A percentile compares a stretch with the other conserved stretches of the same genome.
Conservation (phyloP, 2,329 filamentous ascomycete species). For the Colletotrichum nymphaeae region DNA sequence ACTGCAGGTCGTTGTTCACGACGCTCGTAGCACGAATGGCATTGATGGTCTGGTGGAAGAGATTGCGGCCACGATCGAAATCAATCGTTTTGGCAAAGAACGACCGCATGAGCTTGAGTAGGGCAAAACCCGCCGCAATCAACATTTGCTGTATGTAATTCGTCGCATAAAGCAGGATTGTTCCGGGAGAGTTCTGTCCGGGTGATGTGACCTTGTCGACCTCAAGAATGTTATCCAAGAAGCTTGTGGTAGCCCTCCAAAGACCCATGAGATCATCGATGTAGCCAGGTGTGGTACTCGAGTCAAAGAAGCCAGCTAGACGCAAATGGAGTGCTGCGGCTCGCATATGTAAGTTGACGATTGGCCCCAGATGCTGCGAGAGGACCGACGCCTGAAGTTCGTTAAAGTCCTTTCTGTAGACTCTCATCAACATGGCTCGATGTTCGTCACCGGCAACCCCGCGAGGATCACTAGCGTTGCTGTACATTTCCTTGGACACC, state of each 20-base stretch:
- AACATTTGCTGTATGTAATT: conserved; percentile 89
- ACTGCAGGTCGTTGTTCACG: conserved; percentile 81
- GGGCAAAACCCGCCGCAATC: conserved; percentile 80
- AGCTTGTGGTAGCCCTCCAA: conserved; percentile 77
- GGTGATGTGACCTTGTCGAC: conserved; percentile 61
- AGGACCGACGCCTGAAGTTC: conserved; percentile 72
- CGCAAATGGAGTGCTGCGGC: conserved; percentile 81
- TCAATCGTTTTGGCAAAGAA: conserved; percentile 81
- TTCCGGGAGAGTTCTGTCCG: conserved; percentile 58
- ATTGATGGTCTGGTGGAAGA: conserved; percentile 78
- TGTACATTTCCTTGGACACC: conserved; percentile 83
- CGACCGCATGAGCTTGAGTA: conserved; percentile 83
- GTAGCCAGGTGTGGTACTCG: conserved; percentile 77
- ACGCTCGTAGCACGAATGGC: conserved; percentile 80
- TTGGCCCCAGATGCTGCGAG: conserved; percentile 67
- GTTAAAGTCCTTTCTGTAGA: conserved; percentile 73
- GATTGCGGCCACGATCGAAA: conserved; percentile 71
- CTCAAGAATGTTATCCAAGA: conserved; percentile 74
- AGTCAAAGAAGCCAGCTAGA: conserved; percentile 84
- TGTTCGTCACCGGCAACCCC: conserved; percentile 76
- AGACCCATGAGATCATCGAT: conserved; percentile 80
- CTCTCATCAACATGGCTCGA: conserved; percentile 73
- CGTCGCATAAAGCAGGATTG: conserved; percentile 73
- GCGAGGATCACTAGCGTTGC: conserved; percentile 78
- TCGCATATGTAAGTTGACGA: conserved; percentile 74